Evolutionary conservation across 2,329 filamentous ascomycete species (phyloP), one percentile per base, ranked within the genome.

Genomic region (Ceratocystis harringtonii): DNA sequence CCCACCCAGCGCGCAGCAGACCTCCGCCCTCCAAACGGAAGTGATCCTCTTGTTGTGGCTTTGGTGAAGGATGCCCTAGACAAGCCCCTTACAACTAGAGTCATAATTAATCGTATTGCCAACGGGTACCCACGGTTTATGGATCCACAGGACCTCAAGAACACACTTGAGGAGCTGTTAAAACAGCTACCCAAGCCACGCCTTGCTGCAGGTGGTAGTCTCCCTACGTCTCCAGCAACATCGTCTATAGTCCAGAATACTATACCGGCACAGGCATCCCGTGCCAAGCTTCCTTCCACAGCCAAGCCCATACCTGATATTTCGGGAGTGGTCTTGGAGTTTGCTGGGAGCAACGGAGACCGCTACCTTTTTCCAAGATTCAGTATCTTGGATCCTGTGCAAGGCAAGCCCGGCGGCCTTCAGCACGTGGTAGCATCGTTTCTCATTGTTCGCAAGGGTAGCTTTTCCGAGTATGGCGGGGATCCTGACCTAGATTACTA

Each of bases 321-420:
- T 55, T 80, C 84, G 1, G 84, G 84, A n/a, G 78, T 88, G 15
- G 82, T 87, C 0, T 82, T 90, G 68, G 86, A 89, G 69, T 89
- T 90, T 72, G 73, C 77, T 4, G 81, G 81, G 60, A 85, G 85
- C 43, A 84, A 78, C 2, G 88, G 87, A 58, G 89, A 92, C 72
- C 82, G 88, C 30, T 92, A 89, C 72, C 76, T 90, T 61, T 92
- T 94, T 69, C 89, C 89, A 1, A 88, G 86, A 69, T 87, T 88
- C 72, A 88, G 86, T 73, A 86, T 92, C 43, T 73, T 92, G 62
- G 64, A 67, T 32, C 66, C 66, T 2, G 36, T 68, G 12, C 52
- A 68, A 45, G 64, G 60, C 19, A 63, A 61, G 44, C 15, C 50
- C 10, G 61, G 64, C 15, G 64, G 63, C 5, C 52, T 61, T 3